Conservation (phyloP, 176 grass and related monocot genomes). For the Panicum miliaceum region DNA sequence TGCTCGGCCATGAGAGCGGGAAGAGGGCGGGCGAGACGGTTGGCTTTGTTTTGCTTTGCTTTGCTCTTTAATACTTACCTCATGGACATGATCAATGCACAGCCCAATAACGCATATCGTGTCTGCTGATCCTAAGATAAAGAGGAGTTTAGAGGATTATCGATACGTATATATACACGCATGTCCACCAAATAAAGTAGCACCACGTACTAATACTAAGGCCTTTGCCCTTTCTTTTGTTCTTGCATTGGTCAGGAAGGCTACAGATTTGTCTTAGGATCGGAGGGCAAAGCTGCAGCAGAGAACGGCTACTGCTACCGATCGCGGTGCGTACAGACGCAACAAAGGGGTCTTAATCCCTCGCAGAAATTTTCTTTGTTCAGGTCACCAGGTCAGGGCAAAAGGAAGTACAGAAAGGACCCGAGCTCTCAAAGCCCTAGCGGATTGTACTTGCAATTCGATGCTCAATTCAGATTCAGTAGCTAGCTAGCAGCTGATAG, state of each 20-base stretch:
- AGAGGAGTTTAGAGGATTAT: background rate
- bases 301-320: background rate
- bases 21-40: slow-evolving; percentile 21
- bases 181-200: background rate
- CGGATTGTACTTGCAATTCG: background rate
- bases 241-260: background rate
- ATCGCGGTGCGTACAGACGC: background rate
- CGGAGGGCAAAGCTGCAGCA: background rate
- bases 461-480: background rate
- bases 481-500: too few species aligned
- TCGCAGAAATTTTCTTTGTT: slow-evolving; percentile 31
- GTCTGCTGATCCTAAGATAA: slow-evolving; percentile 37
- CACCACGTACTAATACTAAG: background rate
- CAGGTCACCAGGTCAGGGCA: background rate
- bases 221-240: background rate
- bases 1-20: slow-evolving; percentile 43
- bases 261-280: slow-evolving; percentile 36
- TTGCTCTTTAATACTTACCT: slow-evolving; percentile 41
- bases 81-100: slow-evolving; percentile 49
- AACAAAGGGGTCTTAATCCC: slow-evolving; percentile 34
- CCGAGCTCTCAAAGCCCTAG: slow-evolving; percentile 11
- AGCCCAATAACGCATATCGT: slow-evolving; percentile 45
- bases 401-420: slow-evolving; percentile 17
- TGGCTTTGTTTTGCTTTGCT: slow-evolving; percentile 52
- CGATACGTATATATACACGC: background rate